Percentiles rank a stretch among this genome's conserved stretches.
These are phyloP conservation scores for Allomyces javanicus DNA, from an alignment of 192 early-diverging fungal genomes.

Conservation along the genomic window DNA sequence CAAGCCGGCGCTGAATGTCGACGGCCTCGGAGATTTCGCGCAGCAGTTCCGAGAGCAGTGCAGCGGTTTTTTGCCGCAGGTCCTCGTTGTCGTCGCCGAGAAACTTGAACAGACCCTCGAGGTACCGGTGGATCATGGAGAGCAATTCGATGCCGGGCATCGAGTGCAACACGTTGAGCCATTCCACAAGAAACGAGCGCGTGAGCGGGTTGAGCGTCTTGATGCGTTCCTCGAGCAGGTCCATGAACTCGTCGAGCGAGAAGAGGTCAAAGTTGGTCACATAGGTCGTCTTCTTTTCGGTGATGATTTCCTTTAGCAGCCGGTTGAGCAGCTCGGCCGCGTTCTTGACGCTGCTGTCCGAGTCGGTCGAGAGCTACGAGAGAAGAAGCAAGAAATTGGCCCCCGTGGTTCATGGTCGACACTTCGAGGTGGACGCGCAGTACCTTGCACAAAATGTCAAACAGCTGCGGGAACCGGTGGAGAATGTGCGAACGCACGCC, in stretches of 20 bases:
- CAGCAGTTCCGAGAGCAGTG: conserved; percentile 72
- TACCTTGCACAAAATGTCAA: conserved; percentile 88
- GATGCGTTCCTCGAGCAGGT: conserved; percentile 77
- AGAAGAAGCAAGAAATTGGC: background rate
- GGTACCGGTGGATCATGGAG: conserved; percentile 74
- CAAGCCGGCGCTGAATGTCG: conserved; percentile 20
- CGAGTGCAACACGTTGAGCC: conserved; percentile 78
- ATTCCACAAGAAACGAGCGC: conserved; percentile 82
- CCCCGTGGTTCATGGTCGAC: conserved; percentile 1
- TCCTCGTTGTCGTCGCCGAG: conserved; percentile 78
- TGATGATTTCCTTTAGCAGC: conserved; percentile 91
- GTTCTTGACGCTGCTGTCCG: conserved; percentile 77
- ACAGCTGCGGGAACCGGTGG: conserved; percentile 86
- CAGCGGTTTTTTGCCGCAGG: conserved; percentile 62
- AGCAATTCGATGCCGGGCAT: conserved; percentile 89
- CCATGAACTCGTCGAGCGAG: conserved; percentile 82
- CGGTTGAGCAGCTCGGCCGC: conserved; percentile 86
- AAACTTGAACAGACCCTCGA: conserved; percentile 77
- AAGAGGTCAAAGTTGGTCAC: conserved; percentile 37
- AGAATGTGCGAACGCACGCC: conserved; percentile 77
- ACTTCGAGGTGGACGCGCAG: background rate
- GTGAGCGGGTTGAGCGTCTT: conserved; percentile 75
- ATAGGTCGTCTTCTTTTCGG: conserved; percentile 67
- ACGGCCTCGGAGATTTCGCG: conserved; percentile 63
- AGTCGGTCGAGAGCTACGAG: conserved; percentile 59